Evolutionary conservation across 2,329 filamentous ascomycete species (phyloP).

Genomic region (Xylariomycetidae sp.): DNA sequence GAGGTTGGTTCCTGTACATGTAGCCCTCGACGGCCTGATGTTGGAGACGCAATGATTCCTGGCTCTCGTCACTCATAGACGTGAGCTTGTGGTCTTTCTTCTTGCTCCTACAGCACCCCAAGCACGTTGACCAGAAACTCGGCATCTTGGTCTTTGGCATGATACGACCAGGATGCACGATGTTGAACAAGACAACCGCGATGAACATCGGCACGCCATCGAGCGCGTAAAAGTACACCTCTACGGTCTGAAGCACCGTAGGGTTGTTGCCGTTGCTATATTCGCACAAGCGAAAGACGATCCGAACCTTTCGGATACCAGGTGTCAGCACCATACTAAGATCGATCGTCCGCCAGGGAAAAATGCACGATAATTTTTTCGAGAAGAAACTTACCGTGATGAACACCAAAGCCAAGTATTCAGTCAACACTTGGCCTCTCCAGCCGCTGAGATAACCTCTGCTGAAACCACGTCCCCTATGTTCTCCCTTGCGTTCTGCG

Average conservation of each 20-base stretch:
- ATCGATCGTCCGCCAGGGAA: too few species aligned
- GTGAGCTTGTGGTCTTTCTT: too few species aligned
- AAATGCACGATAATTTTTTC: too few species aligned
- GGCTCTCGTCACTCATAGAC: too few species aligned
- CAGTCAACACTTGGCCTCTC: background rate
- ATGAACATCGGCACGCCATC: background rate
- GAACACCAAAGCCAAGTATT: background rate
- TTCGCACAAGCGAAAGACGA: background rate
- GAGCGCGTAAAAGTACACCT: conserved; percentile 1
- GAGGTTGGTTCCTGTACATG: too few species aligned
- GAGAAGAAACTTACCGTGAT: background rate
- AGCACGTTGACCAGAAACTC: background rate
- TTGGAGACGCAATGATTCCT: too few species aligned
- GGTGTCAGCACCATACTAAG: too few species aligned
- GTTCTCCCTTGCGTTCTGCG: background rate
- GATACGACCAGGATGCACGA: background rate
- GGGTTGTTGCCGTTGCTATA: background rate
- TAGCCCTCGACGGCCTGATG: too few species aligned
- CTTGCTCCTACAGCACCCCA: background rate
- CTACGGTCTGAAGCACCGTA: background rate
- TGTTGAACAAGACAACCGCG: background rate
- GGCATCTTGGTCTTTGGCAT: background rate
- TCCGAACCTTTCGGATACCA: background rate
- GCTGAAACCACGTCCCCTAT: background rate
- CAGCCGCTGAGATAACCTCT: background rate